Evolutionary conservation across 805 yeast genomes (phyloP), one percentile per base, ranked within the genome.

Genomic region (Cyberlindnera americana): DNA sequence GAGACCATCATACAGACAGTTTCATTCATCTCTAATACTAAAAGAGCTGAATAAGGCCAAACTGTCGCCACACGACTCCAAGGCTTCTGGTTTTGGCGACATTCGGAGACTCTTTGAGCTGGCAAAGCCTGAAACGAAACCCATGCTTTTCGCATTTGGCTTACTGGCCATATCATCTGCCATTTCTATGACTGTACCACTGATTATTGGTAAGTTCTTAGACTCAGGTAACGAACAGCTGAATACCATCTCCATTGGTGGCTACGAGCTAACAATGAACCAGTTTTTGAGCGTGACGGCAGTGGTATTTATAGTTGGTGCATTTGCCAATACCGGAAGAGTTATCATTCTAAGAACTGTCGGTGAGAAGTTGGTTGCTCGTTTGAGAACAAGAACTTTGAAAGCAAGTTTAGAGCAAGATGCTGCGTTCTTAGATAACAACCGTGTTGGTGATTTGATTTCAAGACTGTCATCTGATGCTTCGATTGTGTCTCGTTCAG

Each of bases 361-460:
- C 11, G 96, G 97, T 38, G 98, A 91, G 61, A 73, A 85, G 46
- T 67, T 91, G 26, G 95, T 90, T 45, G 91, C 96, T 8, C 73
- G 93, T 43, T 64, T 91, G 47, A 73, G 98, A 52, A 72, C 91
- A 9, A 72, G 86, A 40, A 77, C 91, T 26, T 77, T 88, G 60
- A 77, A 77, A 54, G 85, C 83, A 34, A 77, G 91, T 13, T 69
- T 91, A 40, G 78, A 78, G 33, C 96, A 90, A 57, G 96, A 90
- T 60, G 81, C 95, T 4, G 83, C 84, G 48, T 91, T 91, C 54
- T 79, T 90, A 64, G 98, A 91, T 55, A 78, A 79, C 23, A 89
- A 93, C 43, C 78, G 90, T 47, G 88, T 89, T 9, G 98, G 98
- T 29, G 98, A 91, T 58, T 69, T 91, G 53, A 88, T 91, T 31